Evolutionary conservation across 2,329 filamentous ascomycete genomes (phyloP), one percentile per base, ranked within the genome.

Genomic region (Chrysoporthe deuterocubensis): DNA sequence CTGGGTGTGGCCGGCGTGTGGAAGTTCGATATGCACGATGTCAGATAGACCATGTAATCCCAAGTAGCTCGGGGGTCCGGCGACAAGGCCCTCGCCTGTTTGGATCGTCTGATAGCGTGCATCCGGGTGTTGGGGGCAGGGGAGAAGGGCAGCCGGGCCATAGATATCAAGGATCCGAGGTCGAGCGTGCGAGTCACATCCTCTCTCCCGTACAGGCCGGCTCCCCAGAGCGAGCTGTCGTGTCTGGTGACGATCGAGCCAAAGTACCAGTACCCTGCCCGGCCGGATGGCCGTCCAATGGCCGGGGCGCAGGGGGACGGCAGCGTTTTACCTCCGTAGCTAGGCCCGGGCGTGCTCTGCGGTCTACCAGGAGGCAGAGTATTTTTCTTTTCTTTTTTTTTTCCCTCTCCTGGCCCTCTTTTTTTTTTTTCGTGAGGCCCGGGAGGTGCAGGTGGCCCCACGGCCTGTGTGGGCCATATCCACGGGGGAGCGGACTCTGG

Each of bases 51-150:
- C 43, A 59, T 63, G 59, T 56, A 70, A 66, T 69, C 48, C 21
- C 52, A 64, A 26, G 66, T 69, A 66, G 59, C 67, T 59, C 66
- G 67, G 70, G 69, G 66, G 69, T 68, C 54, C 64, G 60, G 58
- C 43, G 67, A 67, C 67, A 64, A 66, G 34, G 52, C 8, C 56
- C 61, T 65, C 44, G 43, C 21, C 58, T 42, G 58, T 66, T 59
- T 68, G 63, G 50, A 66, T 66, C 32, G 65, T 67, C 56, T 57
- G 66, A 60, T 58, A 68, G 56, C 52, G 62, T 56, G 67, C 48
- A 61, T 54, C 32, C 26, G 26, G 26, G 21, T 54, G 14, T 34
- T 54, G 34, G 32, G 14, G 4, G 46, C 46, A 58, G 56, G 37
- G 34, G 40, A 57, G 37, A 37, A 18, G 13, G 11, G 26, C 21